These are phyloP conservation scores for Stephania cephalantha DNA, from an alignment of 164 flowering plant genomes.

Conservation along the genomic window DNA sequence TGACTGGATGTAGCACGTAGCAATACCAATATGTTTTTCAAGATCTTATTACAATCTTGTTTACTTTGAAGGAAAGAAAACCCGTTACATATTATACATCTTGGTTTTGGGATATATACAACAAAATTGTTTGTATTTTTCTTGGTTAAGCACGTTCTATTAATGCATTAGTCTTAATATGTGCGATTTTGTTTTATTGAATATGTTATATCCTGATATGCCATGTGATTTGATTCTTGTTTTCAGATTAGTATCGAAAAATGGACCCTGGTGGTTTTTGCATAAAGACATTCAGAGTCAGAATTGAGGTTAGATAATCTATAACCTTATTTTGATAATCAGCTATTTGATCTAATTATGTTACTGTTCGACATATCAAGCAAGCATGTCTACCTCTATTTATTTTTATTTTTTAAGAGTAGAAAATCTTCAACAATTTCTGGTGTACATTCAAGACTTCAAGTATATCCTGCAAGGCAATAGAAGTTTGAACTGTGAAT, in stretches of 20 bases:
- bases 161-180: neutral
- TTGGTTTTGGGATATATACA: too few species aligned
- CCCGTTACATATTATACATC: too few species aligned
- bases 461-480: neutral
- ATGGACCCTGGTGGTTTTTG: constrained; percentile 89
- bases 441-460: neutral
- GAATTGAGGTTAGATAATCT: constrained; percentile 29
- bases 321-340: neutral
- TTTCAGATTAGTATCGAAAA: constrained; percentile 49
- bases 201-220: neutral
- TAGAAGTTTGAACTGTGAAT: neutral
- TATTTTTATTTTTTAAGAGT: too few species aligned
- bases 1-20: too few species aligned
- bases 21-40: too few species aligned
- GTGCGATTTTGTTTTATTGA: neutral
- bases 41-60: too few species aligned
- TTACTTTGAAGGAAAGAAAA: too few species aligned
- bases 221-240: neutral
- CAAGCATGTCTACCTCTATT: neutral
- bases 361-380: neutral
- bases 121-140: too few species aligned
- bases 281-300: constrained; percentile 32
- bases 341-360: neutral
- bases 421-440: neutral
- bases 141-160: too few species aligned